Conservation (phyloP, 1,284 basidiomycete species). For the Porogramme epimiltina region DNA sequence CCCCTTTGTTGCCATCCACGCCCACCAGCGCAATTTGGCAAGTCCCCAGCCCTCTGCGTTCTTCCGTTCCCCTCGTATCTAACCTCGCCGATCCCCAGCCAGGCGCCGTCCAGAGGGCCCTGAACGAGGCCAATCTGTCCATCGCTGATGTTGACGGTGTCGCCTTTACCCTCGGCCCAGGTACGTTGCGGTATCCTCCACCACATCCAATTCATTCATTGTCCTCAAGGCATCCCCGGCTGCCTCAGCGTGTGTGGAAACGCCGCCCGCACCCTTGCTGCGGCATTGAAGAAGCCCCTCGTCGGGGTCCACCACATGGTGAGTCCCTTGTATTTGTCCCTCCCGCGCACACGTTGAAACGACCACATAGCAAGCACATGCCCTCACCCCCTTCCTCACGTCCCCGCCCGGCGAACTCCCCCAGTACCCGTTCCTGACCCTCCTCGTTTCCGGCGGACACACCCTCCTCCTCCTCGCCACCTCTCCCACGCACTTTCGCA, state of each 20-base stretch:
- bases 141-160: slow-evolving; percentile 79
- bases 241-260: slow-evolving; percentile 80
- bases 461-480: slow-evolving; percentile 82
- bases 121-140: slow-evolving; percentile 61
- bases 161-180: slow-evolving; percentile 91
- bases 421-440: slow-evolving; percentile 82
- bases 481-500: slow-evolving; percentile 59
- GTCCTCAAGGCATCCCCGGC: slow-evolving; percentile 65
- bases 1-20: slow-evolving; percentile 73
- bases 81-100: slow-evolving; percentile 53
- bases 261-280: slow-evolving; percentile 81
- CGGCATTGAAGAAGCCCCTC: slow-evolving; percentile 74
- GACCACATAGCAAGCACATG: slow-evolving; percentile 85
- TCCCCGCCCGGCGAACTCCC: slow-evolving; percentile 51
- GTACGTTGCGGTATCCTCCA: slow-evolving; percentile 35
- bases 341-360: slow-evolving; percentile 1
- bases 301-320: slow-evolving; percentile 97
- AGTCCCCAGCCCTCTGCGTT: slow-evolving; percentile 27
- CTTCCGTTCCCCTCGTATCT: slow-evolving; percentile 1
- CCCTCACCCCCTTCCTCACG: slow-evolving; percentile 83
- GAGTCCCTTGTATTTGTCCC: slow-evolving; percentile 16
- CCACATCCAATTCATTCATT: not conserved
- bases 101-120: slow-evolving; percentile 66
- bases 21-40: slow-evolving; percentile 80
- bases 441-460: slow-evolving; percentile 91